Base-by-base conservation (phyloP, 1,139 yeast genomes). In the Magnusiomyces suaveolens region DNA sequence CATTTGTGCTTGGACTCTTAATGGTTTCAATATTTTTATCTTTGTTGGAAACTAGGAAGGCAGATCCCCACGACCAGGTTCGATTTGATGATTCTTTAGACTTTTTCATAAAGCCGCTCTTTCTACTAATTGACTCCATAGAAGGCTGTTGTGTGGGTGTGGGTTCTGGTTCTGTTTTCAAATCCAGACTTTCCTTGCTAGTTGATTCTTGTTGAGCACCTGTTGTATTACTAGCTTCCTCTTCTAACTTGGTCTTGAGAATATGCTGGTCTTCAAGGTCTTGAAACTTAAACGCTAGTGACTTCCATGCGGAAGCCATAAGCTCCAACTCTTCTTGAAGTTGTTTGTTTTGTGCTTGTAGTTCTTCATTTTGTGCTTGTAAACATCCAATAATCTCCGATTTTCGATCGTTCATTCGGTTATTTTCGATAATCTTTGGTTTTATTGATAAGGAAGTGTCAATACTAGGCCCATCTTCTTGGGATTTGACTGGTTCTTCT, bases 301-400 rank as follows among this genome's bases (percentile, higher is more conserved):
- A 58, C 43, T 56, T 64, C 69, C 69, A 66, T 14, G 69, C 69
- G 6, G 62, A 54, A 1, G 66, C 57, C 58, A 66, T 62, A 16
- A 64, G 52, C 16, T 46, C 38, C 16, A 46, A 26, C 14, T 46
- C 53, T 24, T 52, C 54, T n/a, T 52, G 48, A 24, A 55, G 36
- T 32, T 53, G 52, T 21, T 56, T 57, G 16, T 59, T 52, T 48
- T 54, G 58, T 20, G 39, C 41, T 26, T 57, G 59, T 16, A 53
- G 44, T 21, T 54, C 52, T 46, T 55, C 36, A 2, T 41, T 41
- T 21, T 41, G 44, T 20, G 25, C 25, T 41, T 21, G 18, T 25
- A 41, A n/a, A 21, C 18, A 3, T 3, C 3, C 18, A 36, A 36
- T 36, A 14, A 36, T 3, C 8, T 36, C 18, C 16, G 41, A 36